Evolutionary conservation across 768 basidiomycete genomes (phyloP), one percentile per base, ranked within the genome.

Genomic region (Tulasnella sp.): DNA sequence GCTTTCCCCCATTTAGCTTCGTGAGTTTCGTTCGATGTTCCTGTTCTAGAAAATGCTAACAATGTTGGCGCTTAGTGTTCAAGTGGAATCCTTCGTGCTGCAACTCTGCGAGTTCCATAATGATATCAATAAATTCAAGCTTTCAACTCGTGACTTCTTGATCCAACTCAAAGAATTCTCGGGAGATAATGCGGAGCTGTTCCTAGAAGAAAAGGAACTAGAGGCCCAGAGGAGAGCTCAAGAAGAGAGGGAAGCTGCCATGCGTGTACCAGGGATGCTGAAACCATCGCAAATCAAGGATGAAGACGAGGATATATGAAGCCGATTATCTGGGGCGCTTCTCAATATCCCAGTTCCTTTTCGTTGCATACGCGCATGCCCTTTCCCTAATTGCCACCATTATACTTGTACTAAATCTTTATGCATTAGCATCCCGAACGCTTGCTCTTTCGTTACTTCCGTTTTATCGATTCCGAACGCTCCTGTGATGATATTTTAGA

Each of bases 141-240:
- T 88, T 58, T 81, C 84, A 13, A 72, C 96, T 42, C 86, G 93
- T 52, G 95, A 98, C 67, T 99, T 98, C 81, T 78, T 99, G 50
- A 89, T 99, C 59, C 86, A 91, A 59, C 78, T 99, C 56, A 95
- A 95, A 64, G 95, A 98, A 67, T 98, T 95, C 70, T 90, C 89
- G 5, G 86, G 83, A 4, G 91, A 95, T 61, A 92, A 93, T 57
- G 70, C 90, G 7, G 95, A 96, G 57, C 71, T 96, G 32, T 96
- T 73, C 69, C 70, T 89, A 58, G 93, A 96, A 61, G 95, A 98
- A 67, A 93, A 90, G 67, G 92, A 96, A 64, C 75, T 77, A 3
- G 93, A 93, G 65, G 72, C 73, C 19, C 76, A 81, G 62, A 72
- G 70, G 64, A 83, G 85, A 68, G 79, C 77, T 0, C 77, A 83